Percentiles rank a stretch among this genome's conserved stretches.
Conservation (phyloP, 2,329 filamentous ascomycete species). For the Coniochaeta sp. region DNA sequence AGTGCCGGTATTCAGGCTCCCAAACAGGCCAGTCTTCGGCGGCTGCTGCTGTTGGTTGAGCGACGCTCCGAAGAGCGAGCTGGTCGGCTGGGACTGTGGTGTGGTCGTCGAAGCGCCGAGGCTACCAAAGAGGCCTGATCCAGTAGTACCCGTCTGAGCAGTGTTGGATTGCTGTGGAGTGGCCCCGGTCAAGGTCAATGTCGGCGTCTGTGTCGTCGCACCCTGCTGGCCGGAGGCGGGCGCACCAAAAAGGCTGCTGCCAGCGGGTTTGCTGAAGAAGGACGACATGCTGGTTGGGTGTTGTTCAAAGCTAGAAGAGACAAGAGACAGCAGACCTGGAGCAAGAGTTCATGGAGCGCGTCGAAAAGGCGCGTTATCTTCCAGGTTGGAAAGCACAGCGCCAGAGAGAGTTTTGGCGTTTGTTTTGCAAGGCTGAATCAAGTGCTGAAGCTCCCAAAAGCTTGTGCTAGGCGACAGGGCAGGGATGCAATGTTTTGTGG, state of each 20-base stretch:
- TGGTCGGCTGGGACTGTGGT: not conserved
- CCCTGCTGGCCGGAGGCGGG: not conserved
- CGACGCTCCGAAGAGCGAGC: slow-evolving; percentile 1
- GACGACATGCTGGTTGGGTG: not conserved
- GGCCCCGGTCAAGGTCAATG: not conserved
- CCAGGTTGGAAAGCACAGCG: not conserved
- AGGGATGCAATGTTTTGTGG: not conserved
- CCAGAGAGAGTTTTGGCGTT: not conserved
- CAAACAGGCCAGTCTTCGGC: not conserved
- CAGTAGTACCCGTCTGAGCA: not conserved
- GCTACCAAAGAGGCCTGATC: not conserved
- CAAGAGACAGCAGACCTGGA: not conserved
- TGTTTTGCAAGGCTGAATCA: slow-evolving; percentile 1
- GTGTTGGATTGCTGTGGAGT: not conserved
- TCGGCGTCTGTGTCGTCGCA: not conserved
- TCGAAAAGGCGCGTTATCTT: not conserved
- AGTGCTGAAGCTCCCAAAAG: not conserved
- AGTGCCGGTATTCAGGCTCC: not conserved
- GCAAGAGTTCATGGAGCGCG: not conserved
- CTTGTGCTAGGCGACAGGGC: not conserved
- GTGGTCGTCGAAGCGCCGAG: not conserved
- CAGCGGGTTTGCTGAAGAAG: not conserved
- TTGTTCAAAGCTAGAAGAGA: not conserved
- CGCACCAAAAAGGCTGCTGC: not conserved
- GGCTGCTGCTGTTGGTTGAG: not conserved